phyloP scores from a whole-genome alignment of 352 stramenopile genomes.

The Globisporangium lucens region DNA sequence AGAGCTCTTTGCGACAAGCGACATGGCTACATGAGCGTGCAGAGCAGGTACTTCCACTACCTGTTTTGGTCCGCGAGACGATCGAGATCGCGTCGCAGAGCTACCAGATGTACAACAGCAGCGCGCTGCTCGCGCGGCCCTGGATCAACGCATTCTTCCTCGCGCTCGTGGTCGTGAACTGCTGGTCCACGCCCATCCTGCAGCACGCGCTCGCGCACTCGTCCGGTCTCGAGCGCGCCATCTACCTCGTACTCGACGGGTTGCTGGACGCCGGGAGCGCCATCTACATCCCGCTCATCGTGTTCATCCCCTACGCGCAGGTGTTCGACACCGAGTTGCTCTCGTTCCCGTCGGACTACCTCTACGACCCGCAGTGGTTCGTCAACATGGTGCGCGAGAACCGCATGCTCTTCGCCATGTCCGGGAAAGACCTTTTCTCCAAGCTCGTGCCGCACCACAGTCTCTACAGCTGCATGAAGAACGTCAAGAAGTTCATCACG shows the following conservation, averaged over 20 bases:
- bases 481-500: conserved; percentile 23
- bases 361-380: conserved; percentile 24
- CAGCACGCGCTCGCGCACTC: conserved; percentile 20
- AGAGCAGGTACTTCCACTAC: conserved; percentile 21
- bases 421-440: conserved; percentile 14
- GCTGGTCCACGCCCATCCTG: conserved; percentile 20
- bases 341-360: conserved; percentile 12
- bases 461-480: conserved; percentile 20
- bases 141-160: conserved; percentile 24
- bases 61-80: conserved; percentile 20
- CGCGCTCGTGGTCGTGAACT: conserved; percentile 19
- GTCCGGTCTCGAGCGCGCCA: conserved; percentile 21
- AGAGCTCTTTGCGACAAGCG: conserved; percentile 16
- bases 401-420: conserved; percentile 23
- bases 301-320: conserved; percentile 15
- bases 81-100: conserved; percentile 25
- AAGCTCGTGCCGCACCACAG: conserved; percentile 24
- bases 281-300: conserved; percentile 27
- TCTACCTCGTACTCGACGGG: conserved; percentile 27
- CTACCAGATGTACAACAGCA: conserved; percentile 21
- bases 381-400: conserved; percentile 25
- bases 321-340: conserved; percentile 11
- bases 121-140: conserved; percentile 12
- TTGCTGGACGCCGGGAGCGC: conserved; percentile 22
- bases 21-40: conserved; percentile 21